phyloP scores from a whole-genome alignment of 495 filamentous ascomycete species.

The Podospora anserina region DNA sequence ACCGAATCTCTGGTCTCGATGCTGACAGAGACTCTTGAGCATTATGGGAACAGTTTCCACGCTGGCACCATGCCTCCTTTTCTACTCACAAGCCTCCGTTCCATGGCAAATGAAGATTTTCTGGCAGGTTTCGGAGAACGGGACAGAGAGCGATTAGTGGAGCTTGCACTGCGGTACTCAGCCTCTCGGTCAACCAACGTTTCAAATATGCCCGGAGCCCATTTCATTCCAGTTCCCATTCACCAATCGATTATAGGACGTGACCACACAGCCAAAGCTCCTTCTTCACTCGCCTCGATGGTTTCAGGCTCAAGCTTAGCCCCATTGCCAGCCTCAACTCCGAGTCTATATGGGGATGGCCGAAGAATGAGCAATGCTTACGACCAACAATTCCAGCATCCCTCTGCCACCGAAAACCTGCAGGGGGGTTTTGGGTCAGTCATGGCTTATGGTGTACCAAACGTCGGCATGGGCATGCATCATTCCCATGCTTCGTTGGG shows the following conservation, averaged over 20 bases:
- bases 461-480: slow-evolving; percentile 23
- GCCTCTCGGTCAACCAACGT: neutral
- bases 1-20: slow-evolving; percentile 4
- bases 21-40: slow-evolving; percentile 24
- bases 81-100: slow-evolving; percentile 16
- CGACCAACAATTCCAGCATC: neutral
- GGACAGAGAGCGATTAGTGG: slow-evolving; percentile 1
- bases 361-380: neutral
- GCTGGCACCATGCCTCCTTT: slow-evolving; percentile 23
- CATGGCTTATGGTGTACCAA: slow-evolving; percentile 12
- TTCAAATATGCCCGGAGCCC: neutral
- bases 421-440: neutral
- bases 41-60: slow-evolving; percentile 23
- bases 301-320: neutral
- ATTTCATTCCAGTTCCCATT: neutral
- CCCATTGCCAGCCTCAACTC: neutral
- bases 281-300: neutral
- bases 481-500: slow-evolving; percentile 15
- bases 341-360: neutral
- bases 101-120: slow-evolving; percentile 15
- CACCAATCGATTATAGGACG: neutral
- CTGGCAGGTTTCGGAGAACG: neutral
- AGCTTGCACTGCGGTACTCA: slow-evolving; percentile 13
- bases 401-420: neutral
- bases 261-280: neutral